Evolutionary conservation across 1,284 basidiomycete species (phyloP), one percentile per base, ranked within the genome.

Genomic region (Bjerkandera adusta): DNA sequence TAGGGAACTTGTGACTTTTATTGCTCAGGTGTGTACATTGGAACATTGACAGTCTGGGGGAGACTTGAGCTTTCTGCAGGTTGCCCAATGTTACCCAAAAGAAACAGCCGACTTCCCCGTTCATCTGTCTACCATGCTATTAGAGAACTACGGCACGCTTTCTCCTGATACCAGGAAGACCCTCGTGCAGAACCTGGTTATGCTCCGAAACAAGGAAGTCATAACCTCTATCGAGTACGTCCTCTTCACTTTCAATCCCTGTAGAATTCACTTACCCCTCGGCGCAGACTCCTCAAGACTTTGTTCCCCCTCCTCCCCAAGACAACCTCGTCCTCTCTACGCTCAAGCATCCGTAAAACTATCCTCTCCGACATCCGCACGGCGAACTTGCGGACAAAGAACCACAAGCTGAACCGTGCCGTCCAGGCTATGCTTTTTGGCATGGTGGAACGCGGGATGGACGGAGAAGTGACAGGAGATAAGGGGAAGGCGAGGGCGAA

Each of bases 391-490:
- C 86, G 85, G 49, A 77, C 87, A 32, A 94, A 92, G 66, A 97
- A 98, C 60, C 94, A 97, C 71, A 94, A 95, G 60, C 82, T 99
- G 24, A 99, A 99, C 64, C 83, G 92, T 32, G 89, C 94, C 16
- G 93, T 99, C 0, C 97, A 99, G 66, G 89, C 93, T 7, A 88
- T 99, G 75, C 76, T 99, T 24, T 99, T 99, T 64, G 81, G 83
- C 43, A 98, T 99, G 90, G 85, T 99, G 5, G 94, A 98, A 66
- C 81, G 85, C 27, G 93, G 92, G 11, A 82, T 96, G 84, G 81
- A 85, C 35, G 85, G 73, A 7, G 85, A 92, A 57, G 81, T 92
- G 11, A 59, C 82, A 30, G 86, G 90, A 35, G 81, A 94, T 73
- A 90, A 92, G 69, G 86, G 87, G 0, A 91, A 87, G 58, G 59